Evolutionary conservation across 768 basidiomycete genomes (phyloP).

Genomic region (Ramaria rubella): DNA sequence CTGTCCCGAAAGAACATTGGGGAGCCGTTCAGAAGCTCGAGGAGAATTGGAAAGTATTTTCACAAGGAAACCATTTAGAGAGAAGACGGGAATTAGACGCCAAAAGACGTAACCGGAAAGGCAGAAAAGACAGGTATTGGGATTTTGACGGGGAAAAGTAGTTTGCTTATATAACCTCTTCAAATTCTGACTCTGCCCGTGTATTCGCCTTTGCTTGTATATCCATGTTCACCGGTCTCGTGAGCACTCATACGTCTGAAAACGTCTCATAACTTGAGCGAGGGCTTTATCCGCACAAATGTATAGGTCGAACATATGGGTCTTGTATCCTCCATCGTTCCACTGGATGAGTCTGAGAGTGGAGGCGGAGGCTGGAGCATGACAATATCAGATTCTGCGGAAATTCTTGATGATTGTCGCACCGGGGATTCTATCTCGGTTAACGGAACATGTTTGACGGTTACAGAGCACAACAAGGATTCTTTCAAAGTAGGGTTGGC

Average conservation of each 20-base stretch:
- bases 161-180: no score
- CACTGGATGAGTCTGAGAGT: conserved; percentile 41
- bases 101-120: background rate
- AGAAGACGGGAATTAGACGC: background rate
- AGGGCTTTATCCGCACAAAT: background rate
- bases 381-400: conserved; percentile 60
- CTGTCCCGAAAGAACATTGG: conserved; percentile 34
- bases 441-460: conserved; percentile 85
- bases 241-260: background rate
- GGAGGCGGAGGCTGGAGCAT: conserved; percentile 70
- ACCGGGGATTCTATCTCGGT: conserved; percentile 93
- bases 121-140: background rate
- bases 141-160: background rate
- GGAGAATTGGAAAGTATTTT: conserved; percentile 65
- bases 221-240: conserved; percentile 10
- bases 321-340: conserved; percentile 51
- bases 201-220: no score
- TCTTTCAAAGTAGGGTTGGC: conserved; percentile 95
- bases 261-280: background rate
- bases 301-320: conserved; percentile 86
- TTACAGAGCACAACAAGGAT: conserved; percentile 60
- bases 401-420: conserved; percentile 82
- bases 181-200: no score
- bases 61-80: conserved; percentile 37
- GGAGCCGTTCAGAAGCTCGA: conserved; percentile 64